Evolutionary conservation across 1,284 basidiomycete genomes (phyloP), one percentile per base, ranked within the genome.

Genomic region (Thecaphora thlaspeos): DNA sequence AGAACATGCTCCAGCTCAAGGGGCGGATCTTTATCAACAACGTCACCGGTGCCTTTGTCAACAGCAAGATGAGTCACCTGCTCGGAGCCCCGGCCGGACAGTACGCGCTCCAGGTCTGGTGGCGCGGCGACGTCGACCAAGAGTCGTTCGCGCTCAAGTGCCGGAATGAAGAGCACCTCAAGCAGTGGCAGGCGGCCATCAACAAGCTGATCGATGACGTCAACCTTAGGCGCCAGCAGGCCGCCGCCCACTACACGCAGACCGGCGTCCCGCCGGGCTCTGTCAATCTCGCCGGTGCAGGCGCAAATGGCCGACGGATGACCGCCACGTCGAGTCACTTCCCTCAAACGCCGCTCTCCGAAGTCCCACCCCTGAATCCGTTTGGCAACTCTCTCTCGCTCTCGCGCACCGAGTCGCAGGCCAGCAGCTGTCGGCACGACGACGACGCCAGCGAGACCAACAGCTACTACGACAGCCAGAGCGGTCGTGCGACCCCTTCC

Each of bases 21-120:
- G 95, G 95, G 2, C 86, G 95, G 32, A 98, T 99, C 68, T 98
- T 97, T 80, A 83, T 97, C 70, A 92, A 91, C 70, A 99, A 98
- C 72, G 91, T 98, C 41, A 93, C 90, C 0, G 84, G 88, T 63
- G 87, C 88, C 46, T 63, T 63, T 42, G 61, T 65, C 41, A 60
- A 82, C 83, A 22, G 82, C 84, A 37, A 66, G 50, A 55, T 58
- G 49, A 64, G 57, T 46, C 51, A 40, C 46, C 51, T 65, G 28
- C 51, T 67, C 26, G 62, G 69, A 26, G 49, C 52, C 4, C 48
- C 68, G 9, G 58, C 53, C 21, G 70, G 67, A 23, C 74, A 78
- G 38, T 77, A 81, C 50, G 71, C 80, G 1, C 71, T 96, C 48
- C 87, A 90, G 43, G 89, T 95, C 2, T 92, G 87, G 84, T 95